Conservation (phyloP, 1,284 basidiomycete species). For the Puccinia novopanici region DNA sequence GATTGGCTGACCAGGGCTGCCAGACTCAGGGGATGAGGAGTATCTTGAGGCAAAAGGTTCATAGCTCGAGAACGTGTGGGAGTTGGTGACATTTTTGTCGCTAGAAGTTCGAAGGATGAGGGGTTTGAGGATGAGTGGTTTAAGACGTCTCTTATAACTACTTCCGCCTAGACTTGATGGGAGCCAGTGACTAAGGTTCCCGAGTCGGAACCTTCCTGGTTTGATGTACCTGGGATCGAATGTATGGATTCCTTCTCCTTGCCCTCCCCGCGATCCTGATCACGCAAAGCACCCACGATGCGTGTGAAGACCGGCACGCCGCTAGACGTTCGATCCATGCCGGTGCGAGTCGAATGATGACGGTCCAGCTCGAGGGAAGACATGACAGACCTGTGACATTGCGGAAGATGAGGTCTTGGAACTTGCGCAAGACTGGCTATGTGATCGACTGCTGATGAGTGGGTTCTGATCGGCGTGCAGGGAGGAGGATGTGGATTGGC, state of each 20-base stretch:
- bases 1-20: background rate
- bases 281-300: background rate
- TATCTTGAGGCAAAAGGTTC: background rate
- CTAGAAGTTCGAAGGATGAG: constrained; percentile 10
- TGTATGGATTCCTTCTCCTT: constrained; percentile 7
- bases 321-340: background rate
- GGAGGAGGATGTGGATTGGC: background rate
- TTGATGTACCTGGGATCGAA: background rate
- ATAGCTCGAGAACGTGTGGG: background rate
- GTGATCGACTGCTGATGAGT: too few species aligned
- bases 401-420: background rate
- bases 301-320: constrained; percentile 24
- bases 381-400: too few species aligned
- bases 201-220: background rate
- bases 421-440: background rate
- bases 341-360: background rate
- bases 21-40: background rate
- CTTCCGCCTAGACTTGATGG: background rate
- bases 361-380: background rate
- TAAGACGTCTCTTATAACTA: background rate
- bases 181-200: background rate
- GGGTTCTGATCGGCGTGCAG: background rate
- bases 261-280: background rate
- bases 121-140: constrained; percentile 16
- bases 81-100: background rate